Evolutionary conservation across 2,329 filamentous ascomycete genomes (phyloP).

Genomic region (Seiridium cupressi): DNA sequence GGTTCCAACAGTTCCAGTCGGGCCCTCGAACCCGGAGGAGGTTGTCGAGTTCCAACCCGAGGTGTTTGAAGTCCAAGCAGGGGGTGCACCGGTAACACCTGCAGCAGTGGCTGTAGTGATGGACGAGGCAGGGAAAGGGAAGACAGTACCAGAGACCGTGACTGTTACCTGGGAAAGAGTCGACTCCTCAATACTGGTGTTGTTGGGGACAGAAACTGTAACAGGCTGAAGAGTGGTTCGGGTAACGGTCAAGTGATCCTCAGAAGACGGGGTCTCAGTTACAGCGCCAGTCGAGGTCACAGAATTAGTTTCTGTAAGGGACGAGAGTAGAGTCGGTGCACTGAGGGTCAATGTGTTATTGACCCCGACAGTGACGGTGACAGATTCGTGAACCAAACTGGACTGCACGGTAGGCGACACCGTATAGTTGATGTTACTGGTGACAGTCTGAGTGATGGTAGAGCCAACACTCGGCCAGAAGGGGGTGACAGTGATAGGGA

Average conservation of each 20-base stretch:
- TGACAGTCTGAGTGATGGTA: background rate
- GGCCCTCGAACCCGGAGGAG: background rate
- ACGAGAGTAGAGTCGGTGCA: background rate
- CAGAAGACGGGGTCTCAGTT: background rate
- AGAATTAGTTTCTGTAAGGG: background rate
- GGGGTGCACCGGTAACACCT: background rate
- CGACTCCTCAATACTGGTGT: background rate
- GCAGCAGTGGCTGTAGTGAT: background rate
- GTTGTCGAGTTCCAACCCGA: slow-evolving; percentile 1
- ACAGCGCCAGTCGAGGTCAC: background rate
- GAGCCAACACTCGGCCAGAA: background rate
- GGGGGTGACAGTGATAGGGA: background rate
- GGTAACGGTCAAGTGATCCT: background rate
- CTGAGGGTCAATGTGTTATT: background rate
- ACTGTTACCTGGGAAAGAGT: background rate
- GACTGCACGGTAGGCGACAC: background rate
- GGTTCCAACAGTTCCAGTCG: background rate
- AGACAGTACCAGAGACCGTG: background rate
- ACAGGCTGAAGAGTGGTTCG: background rate
- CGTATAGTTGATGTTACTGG: background rate
- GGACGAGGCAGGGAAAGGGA: background rate
- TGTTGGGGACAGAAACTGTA: background rate
- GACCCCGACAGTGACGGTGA: background rate
- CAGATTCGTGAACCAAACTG: background rate
- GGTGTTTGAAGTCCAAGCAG: background rate